A percentile compares a stretch with the other conserved stretches of the same genome.
Evolutionary conservation across 2,329 filamentous ascomycete genomes (phyloP).

Genomic region (Domatiomyces catenatus): DNA sequence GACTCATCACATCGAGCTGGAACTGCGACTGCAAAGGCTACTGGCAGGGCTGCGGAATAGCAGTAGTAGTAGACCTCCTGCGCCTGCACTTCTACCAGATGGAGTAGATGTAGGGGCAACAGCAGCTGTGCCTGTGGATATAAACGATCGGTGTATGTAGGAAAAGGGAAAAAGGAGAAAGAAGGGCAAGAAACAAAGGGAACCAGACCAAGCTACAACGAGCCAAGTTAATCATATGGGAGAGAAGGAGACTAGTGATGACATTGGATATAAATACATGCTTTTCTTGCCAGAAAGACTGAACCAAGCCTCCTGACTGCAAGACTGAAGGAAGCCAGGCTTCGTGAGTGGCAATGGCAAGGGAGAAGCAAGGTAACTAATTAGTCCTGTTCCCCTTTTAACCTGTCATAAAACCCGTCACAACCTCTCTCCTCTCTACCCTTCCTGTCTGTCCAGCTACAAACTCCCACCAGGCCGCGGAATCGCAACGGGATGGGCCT

Average conservation of each 20-base stretch:
- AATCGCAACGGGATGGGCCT: slow-evolving; percentile 24
- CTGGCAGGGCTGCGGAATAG: slow-evolving; percentile 2
- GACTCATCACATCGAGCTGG: slow-evolving; percentile 13
- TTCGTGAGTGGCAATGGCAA: too few relatives aligned
- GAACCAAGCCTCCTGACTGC: too few relatives aligned
- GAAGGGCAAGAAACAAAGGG: not conserved
- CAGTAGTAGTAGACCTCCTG: not conserved
- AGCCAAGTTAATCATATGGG: not conserved
- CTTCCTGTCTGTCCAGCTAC: not conserved
- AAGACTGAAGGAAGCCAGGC: too few relatives aligned
- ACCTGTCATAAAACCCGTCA: too few relatives aligned
- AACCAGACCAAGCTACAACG: not conserved
- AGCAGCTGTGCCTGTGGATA: not conserved
- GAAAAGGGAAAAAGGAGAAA: not conserved
- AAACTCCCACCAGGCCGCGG: not conserved
- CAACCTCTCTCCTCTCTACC: too few relatives aligned
- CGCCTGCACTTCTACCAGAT: not conserved
- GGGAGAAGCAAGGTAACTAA: too few relatives aligned
- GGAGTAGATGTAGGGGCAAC: not conserved
- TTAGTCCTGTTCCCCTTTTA: too few relatives aligned
- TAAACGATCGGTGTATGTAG: not conserved
- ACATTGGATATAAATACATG: too few relatives aligned
- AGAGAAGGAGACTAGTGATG: too few relatives aligned
- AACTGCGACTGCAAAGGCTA: slow-evolving; percentile 10
- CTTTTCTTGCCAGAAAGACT: too few relatives aligned